Evolutionary conservation across 768 basidiomycete genomes (phyloP), one percentile per base, ranked within the genome.

Genomic region (Psilocybe subaeruginosa): DNA sequence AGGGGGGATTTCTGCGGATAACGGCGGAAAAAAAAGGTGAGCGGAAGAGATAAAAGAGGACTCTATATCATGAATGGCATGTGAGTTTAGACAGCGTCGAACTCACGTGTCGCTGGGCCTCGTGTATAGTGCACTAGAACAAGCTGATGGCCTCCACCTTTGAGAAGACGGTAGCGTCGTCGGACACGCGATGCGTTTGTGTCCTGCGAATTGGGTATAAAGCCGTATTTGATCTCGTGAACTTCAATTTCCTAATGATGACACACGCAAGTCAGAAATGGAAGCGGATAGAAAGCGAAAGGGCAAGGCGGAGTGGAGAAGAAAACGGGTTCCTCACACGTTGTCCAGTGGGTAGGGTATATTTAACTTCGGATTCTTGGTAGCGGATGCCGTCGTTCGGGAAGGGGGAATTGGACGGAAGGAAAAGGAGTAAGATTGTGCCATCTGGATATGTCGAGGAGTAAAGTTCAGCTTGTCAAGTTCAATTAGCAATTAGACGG

Each of bases 321-420:
- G 45, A 35, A 31, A 43, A 35, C 54, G 58, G 61, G 53, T 56
- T 11, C 76, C 88, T 69, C 72, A 90, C 90, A 62, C 86, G 85
- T 62, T 75, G 77, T 8, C 79, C 83, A 51, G 77, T 77, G 31
- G 86, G 80, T 4, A 89, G 79, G 39, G 74, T 73, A 68, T 79
- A 86, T 65, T 85, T 84, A 46, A 82, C 81, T 69, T 94, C 92
- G 56, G 85, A 75, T 59, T 93, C 92, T 65, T 88, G 85, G 70
- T 82, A 95, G 45, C 90, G 85, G 58, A 94, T 80, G 17, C 92
- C 92, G 67, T 95, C 92, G 59, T 78, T 82, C 19, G 91, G 91
- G 70, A 91, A 90, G 2, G 83, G 80, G 27, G 79, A 68, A 59
- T 83, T 83, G 12, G 77, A 79, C 8, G 84, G 83, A 48, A 92